phyloP scores from a whole-genome alignment of 148 eudicot genomes.

The Dianthus caryophyllus region DNA sequence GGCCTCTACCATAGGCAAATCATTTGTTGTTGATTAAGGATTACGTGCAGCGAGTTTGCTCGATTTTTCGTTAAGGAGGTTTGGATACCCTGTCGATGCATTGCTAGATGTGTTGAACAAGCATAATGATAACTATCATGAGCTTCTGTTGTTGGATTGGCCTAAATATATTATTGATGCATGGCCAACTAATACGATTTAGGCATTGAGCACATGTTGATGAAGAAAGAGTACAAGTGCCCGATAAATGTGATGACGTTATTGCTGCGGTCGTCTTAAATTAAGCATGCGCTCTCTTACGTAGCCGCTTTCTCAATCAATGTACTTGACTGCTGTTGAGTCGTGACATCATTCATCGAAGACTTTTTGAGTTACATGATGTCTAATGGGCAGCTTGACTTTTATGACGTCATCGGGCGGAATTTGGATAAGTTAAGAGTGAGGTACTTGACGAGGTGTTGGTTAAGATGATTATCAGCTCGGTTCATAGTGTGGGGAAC shows the following conservation, averaged over 20 bases:
- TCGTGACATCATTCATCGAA: constrained; percentile 87
- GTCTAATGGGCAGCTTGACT: constrained; percentile 90
- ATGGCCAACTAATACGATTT: constrained; percentile 60
- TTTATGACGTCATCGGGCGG: constrained; percentile 87
- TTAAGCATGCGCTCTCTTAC: constrained; percentile 83
- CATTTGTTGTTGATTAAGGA: constrained; percentile 94
- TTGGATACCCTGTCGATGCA: constrained; percentile 87
- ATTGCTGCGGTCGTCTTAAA: constrained; percentile 82
- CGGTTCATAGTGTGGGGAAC: constrained; percentile 77
- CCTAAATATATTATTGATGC: constrained; percentile 81
- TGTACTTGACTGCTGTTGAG: constrained; percentile 94
- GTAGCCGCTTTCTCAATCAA: constrained; percentile 90
- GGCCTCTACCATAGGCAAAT: no score
- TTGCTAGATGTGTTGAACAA: constrained; percentile 89
- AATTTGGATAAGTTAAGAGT: constrained; percentile 72
- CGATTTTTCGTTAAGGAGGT: no score
- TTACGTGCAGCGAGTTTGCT: constrained; percentile 91
- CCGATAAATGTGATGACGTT: constrained; percentile 91
- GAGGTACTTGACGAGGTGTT: constrained; percentile 82
- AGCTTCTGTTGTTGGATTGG: constrained; percentile 77
- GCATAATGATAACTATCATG: constrained; percentile 96
- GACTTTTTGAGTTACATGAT: constrained; percentile 96
- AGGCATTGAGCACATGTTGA: constrained; percentile 93
- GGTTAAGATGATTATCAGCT: constrained; percentile 57
- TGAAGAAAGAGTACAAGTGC: constrained; percentile 94